Evolutionary conservation across 352 stramenopile species (phyloP).

Genomic region (Blastocystis sp.): DNA sequence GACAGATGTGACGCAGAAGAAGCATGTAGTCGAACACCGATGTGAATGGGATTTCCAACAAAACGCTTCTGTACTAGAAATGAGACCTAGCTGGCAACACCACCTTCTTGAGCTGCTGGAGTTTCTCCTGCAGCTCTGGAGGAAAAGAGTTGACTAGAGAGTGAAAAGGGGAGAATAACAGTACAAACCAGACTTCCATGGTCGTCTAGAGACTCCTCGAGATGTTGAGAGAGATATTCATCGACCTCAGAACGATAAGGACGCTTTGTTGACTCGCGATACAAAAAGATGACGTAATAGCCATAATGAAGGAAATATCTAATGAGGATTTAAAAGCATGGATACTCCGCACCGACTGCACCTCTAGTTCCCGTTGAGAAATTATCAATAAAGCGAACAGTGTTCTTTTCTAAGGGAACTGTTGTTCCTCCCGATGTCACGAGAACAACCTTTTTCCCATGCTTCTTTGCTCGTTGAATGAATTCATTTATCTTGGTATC

Average conservation of each 20-base stretch:
- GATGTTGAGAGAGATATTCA: slow-evolving; percentile 60
- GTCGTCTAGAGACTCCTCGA: slow-evolving; percentile 60
- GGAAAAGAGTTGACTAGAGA: background rate
- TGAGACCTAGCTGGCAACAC: background rate
- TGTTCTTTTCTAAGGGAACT: slow-evolving; percentile 85
- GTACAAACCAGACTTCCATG: no score
- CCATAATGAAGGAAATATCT: slow-evolving; percentile 82
- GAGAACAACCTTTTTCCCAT: slow-evolving; percentile 71
- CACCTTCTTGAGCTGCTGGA: slow-evolving; percentile 11
- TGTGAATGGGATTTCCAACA: slow-evolving; percentile 73
- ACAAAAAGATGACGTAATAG: slow-evolving; percentile 91
- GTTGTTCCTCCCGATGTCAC: slow-evolving; percentile 89
- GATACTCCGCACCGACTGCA: slow-evolving; percentile 67
- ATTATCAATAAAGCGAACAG: slow-evolving; percentile 92
- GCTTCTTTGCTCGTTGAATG: background rate
- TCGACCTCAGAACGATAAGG: slow-evolving; percentile 70
- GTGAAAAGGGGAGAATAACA: no score
- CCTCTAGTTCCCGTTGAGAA: slow-evolving; percentile 87
- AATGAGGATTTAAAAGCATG: slow-evolving; percentile 33
- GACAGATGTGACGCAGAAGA: slow-evolving; percentile 75
- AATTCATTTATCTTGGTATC: background rate
- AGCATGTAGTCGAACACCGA: slow-evolving; percentile 92
- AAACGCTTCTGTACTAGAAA: background rate
- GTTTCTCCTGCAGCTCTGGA: background rate
- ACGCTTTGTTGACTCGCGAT: slow-evolving; percentile 75